phyloP scores from a whole-genome alignment of 768 basidiomycete species.

The Saitozyma sp. region DNA sequence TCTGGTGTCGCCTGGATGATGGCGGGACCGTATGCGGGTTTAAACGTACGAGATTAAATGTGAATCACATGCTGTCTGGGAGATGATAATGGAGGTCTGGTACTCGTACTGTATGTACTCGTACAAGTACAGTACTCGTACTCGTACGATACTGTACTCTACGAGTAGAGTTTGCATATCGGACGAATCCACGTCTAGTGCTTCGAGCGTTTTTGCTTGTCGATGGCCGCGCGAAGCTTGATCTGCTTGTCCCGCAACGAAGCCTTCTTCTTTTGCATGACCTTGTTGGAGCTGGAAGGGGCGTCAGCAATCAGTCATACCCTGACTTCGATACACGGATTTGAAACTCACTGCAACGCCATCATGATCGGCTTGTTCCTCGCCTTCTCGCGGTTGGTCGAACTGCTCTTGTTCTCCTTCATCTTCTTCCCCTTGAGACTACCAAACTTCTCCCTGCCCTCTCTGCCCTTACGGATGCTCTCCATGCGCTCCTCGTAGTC shows the following conservation, averaged over 20 bases:
- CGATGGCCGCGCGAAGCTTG: conserved; percentile 3
- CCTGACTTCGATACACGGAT: conserved; percentile 1
- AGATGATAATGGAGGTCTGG: too few species aligned
- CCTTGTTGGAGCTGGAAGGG: conserved; percentile 45
- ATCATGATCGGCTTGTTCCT: conserved; percentile 91
- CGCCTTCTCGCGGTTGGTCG: conserved; percentile 88
- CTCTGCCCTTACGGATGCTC: conserved; percentile 84
- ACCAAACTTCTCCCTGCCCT: conserved; percentile 91
- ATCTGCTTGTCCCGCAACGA: conserved; percentile 53
- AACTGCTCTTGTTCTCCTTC: conserved; percentile 75
- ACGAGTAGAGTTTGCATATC: background rate
- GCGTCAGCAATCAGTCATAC: background rate
- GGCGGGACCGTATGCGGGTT: too few species aligned
- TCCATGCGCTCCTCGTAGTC: conserved; percentile 93
- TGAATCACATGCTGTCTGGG: too few species aligned
- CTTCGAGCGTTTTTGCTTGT: background rate
- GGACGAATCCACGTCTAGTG: background rate
- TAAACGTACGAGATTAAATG: too few species aligned
- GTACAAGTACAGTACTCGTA: too few species aligned
- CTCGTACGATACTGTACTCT: background rate
- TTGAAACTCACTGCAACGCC: conserved; percentile 49
- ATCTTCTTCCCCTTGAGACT: conserved; percentile 89
- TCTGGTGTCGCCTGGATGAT: too few species aligned
- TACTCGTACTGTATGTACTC: too few species aligned
- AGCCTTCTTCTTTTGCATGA: conserved; percentile 53